These are phyloP conservation scores for Aphanomyces cochlioides DNA, from an alignment of 352 stramenopile genomes.

Conservation along the genomic window DNA sequence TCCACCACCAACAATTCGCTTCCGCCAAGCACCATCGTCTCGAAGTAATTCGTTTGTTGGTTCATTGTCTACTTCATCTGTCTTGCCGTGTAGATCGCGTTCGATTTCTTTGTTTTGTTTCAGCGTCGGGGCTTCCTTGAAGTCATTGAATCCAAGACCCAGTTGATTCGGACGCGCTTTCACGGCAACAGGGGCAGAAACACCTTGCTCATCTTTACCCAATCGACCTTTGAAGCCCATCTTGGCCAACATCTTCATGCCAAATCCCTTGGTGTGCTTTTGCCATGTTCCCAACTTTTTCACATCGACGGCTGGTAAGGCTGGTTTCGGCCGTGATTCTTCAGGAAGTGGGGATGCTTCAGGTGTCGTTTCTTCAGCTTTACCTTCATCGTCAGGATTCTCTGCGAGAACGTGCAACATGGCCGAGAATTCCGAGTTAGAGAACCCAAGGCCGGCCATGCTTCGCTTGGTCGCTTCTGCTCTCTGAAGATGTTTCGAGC, in stretches of 20 bases:
- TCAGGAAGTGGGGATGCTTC: neutral
- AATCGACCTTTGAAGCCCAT: conserved; percentile 94
- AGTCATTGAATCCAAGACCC: conserved; percentile 89
- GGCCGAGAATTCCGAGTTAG: conserved; percentile 23
- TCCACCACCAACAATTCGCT: conserved; percentile 51
- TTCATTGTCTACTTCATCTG: conserved; percentile 37
- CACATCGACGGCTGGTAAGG: conserved; percentile 12
- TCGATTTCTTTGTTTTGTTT: conserved; percentile 91
- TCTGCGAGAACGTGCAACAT: conserved; percentile 17
- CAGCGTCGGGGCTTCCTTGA: conserved; percentile 89
- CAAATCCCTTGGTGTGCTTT: conserved; percentile 96
- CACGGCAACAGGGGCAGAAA: conserved; percentile 91
- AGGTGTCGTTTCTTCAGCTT: neutral
- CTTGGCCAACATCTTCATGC: conserved; percentile 93
- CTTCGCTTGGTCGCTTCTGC: too few species aligned
- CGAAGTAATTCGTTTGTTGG: conserved; percentile 39
- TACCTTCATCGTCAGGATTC: conserved; percentile 15
- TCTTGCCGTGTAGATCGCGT: conserved; percentile 86
- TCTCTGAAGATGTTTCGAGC: too few species aligned
- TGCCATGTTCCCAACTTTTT: conserved; percentile 67
- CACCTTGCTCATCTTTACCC: conserved; percentile 89
- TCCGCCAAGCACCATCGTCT: conserved; percentile 79
- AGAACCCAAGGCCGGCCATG: conserved; percentile 23
- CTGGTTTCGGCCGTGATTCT: neutral
- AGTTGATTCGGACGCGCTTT: conserved; percentile 89